These are phyloP conservation scores for Xerophyta viscosa DNA, from an alignment of 106 monocot genomes.

Conservation along the genomic window DNA sequence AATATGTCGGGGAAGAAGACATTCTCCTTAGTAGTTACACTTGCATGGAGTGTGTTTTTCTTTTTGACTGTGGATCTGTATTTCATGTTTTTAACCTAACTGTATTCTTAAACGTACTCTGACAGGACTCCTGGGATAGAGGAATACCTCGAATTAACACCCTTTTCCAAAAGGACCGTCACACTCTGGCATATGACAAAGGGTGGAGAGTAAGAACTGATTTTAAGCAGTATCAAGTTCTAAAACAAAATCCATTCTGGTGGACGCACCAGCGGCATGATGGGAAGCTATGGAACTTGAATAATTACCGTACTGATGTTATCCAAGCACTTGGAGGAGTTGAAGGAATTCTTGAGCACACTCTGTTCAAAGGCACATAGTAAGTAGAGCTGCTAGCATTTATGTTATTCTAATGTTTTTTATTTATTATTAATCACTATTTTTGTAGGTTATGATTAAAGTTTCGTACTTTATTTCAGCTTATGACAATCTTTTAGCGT, in stretches of 20 bases:
- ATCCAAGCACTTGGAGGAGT: constrained; percentile 99
- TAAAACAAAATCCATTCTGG: constrained; percentile 99
- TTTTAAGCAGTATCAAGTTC: constrained; percentile 98
- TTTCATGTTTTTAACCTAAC: too few species aligned
- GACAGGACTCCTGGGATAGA: constrained; percentile 95
- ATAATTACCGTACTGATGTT: constrained; percentile 98
- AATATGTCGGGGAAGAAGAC: too few species aligned
- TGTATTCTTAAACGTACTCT: constrained; percentile 2
- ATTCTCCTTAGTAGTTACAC: too few species aligned
- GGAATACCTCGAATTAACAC: constrained; percentile 99
- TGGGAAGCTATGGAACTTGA: constrained; percentile 99
- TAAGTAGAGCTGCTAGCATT: too few species aligned
- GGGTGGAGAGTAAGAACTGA: constrained; percentile 99
- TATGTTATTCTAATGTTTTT: too few species aligned
- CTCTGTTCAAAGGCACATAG: constrained; percentile 98
- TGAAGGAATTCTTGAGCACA: constrained; percentile 96
- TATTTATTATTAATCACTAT: too few species aligned
- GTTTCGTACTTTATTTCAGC: not conserved
- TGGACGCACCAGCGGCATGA: constrained; percentile 99
- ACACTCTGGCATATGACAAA: constrained; percentile 97
- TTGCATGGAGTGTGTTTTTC: too few species aligned
- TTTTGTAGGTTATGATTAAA: too few species aligned
- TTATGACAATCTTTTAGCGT: too few species aligned
- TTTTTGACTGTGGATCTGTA: too few species aligned
- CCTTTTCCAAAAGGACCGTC: constrained; percentile 99